These are phyloP conservation scores for Viridothelium virens DNA, from an alignment of 495 filamentous ascomycete genomes.

Conservation along the genomic window DNA sequence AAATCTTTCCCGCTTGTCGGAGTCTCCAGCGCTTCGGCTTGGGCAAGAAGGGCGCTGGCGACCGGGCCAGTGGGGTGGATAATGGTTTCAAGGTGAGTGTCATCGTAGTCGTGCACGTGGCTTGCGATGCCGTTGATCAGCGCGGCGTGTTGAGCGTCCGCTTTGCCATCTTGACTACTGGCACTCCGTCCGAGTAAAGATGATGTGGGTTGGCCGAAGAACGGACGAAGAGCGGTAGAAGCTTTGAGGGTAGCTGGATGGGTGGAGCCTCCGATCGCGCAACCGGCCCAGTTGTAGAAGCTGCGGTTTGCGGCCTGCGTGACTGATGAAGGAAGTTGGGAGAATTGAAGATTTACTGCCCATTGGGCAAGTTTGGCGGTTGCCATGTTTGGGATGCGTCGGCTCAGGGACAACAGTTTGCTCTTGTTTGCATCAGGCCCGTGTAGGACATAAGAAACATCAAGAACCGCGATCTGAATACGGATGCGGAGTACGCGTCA, in stretches of 20 bases:
- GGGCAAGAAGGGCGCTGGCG: constrained; percentile 42
- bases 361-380: constrained; percentile 37
- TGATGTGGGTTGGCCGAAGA: constrained; percentile 42
- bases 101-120: constrained; percentile 51
- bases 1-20: constrained; percentile 40
- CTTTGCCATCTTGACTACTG: constrained; percentile 24
- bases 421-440: not conserved
- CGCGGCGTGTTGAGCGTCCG: constrained; percentile 46
- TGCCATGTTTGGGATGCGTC: constrained; percentile 30
- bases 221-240: constrained; percentile 36
- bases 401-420: not conserved
- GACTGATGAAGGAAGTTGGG: constrained; percentile 31
- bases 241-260: constrained; percentile 45
- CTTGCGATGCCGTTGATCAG: constrained; percentile 49
- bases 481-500: too few species aligned
- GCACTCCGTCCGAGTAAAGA: constrained; percentile 35
- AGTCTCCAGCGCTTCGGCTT: constrained; percentile 35
- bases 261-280: constrained; percentile 42
- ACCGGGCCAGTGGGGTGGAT: constrained; percentile 50
- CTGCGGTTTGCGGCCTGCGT: constrained; percentile 27
- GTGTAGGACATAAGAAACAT: too few species aligned
- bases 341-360: constrained; percentile 34
- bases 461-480: too few species aligned
- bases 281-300: constrained; percentile 49
- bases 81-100: constrained; percentile 50